Evolutionary conservation across 2,329 filamentous ascomycete genomes (phyloP).

Genomic region (Colletotrichum gloeosporioides): DNA sequence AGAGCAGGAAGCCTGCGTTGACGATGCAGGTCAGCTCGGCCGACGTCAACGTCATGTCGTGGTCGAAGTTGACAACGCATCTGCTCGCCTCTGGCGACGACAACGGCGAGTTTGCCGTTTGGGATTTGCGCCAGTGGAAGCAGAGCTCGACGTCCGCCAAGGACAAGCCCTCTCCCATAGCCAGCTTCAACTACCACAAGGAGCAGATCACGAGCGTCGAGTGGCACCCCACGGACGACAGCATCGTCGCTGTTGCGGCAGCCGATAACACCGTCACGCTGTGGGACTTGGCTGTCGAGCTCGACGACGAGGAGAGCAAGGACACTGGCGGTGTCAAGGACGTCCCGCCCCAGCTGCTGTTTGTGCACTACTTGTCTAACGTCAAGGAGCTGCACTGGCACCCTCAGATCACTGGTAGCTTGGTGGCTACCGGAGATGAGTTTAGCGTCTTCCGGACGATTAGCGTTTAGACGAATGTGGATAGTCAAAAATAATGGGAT

Average conservation of each 20-base stretch:
- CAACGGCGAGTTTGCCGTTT: slow-evolving; percentile 92
- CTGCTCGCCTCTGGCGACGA: slow-evolving; percentile 92
- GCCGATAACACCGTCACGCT: slow-evolving; percentile 94
- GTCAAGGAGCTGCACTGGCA: slow-evolving; percentile 99
- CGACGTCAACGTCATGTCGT: slow-evolving; percentile 96
- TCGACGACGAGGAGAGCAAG: slow-evolving; percentile 95
- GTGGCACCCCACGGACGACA: slow-evolving; percentile 98
- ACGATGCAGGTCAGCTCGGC: slow-evolving; percentile 82
- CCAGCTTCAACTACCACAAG: slow-evolving; percentile 93
- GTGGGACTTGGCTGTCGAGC: slow-evolving; percentile 95
- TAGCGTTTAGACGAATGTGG: slow-evolving; percentile 65
- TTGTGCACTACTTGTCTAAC: slow-evolving; percentile 94
- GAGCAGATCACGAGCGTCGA: slow-evolving; percentile 95
- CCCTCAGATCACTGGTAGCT: slow-evolving; percentile 87
- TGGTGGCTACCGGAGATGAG: slow-evolving; percentile 89
- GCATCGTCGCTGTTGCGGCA: slow-evolving; percentile 88
- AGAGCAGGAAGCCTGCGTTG: slow-evolving; percentile 86
- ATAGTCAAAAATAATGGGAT: slow-evolving; percentile 16
- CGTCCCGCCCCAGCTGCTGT: slow-evolving; percentile 91
- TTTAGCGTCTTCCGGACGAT: slow-evolving; percentile 89
- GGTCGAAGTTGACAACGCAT: slow-evolving; percentile 88
- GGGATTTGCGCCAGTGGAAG: slow-evolving; percentile 97
- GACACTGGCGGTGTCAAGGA: slow-evolving; percentile 87
- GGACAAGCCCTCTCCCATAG: slow-evolving; percentile 78
- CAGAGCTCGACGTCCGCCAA: slow-evolving; percentile 50